Evolutionary conservation across 2,329 filamentous ascomycete genomes (phyloP), one percentile per base, ranked within the genome.

Genomic region (Beauveria sp.): DNA sequence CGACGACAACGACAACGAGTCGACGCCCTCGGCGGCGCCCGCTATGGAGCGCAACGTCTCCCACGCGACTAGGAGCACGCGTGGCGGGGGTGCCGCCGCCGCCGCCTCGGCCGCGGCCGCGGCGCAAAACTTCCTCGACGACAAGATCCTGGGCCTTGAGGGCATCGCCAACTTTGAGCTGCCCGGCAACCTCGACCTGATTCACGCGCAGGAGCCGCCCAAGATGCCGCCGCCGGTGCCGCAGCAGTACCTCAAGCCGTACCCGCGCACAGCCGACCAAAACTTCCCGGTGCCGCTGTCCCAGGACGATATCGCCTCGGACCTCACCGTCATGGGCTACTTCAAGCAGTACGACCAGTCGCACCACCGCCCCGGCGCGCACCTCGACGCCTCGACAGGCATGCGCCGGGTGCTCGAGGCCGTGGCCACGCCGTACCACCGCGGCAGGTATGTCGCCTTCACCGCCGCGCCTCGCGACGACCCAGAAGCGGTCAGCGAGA

Each of bases 31-130:
- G 5, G 83, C 51, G 38, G 52, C 83, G 1, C 78, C 79, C 16
- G 76, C 76, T 59, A 88, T 88, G 85, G 85, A 88, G 70, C 80
- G 85, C 40, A 83, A 85, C 64, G 79, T 82, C 14, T 88, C 85
- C 10, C 85, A 88, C 63, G 83, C 83, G 14, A 88, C 86, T 20
- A 78, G 85, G 49, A 88, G 84, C 72, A 87, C 83, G 22, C 79
- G 85, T 26, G 83, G 77, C n/a, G 75, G 74, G 2, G 60, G 53
- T 28, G 59, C 45, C 24, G 59, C 50, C 2, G 58, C 58, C n/a
- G 43, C 59, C 22, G 49, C 59, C 20, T 43, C 59, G 4, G 50
- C 51, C 1, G 58, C 50, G 4, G 38, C 56, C 1, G 56, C 46
- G 16, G 77, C 77, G 63, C 78, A 81, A 60, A 85, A 84, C 67